Base-by-base conservation (phyloP, 2,329 filamentous ascomycete genomes). In the Xylaria sp. region DNA sequence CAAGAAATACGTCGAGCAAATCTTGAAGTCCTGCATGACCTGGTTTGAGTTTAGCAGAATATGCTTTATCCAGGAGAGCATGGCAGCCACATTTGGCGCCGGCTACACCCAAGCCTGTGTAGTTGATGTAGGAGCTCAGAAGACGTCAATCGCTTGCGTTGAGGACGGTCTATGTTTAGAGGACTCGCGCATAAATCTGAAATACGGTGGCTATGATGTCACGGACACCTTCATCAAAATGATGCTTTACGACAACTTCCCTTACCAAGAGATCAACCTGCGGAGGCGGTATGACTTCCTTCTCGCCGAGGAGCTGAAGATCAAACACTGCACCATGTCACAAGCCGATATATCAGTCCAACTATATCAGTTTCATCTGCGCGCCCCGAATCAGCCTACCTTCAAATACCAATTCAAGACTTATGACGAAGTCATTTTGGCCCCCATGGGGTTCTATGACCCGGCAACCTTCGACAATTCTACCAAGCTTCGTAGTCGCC, bases 161-260 rank as follows among this genome's bases (percentile, higher is more conserved):
- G 96, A 99, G 76, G 96, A 99, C 79, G 96, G 96, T 1, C 92
- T 99, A 81, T 94, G 93, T 77, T 88, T 97, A 31, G 96, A 98
- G 72, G 95, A 97, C 77, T 99, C 96, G 17, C 89, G 96, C 17
- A 89, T 99, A 78, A 98, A 98, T 79, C 83, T 99, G 72, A 98
- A 99, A 79, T 97, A 92, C 75, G 96, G 96, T 59, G 96, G 96
- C 0, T 90, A 88, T 75, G 96, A 99, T 79, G 92, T 98, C 44
- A 98, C 96, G 0, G 93, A 97, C 75, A 92, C 93, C 0, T 97
- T 99, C 76, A 87, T 97, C 79, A 97, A 96, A 82, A 98, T 98
- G 95, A 94, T 98, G 92, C 88, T 99, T 2, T 94, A 92, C 80
- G 94, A 97, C 79, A 92, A 96, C 75, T 97, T 99, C 75, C 95